Evolutionary conservation across 2,329 filamentous ascomycete species (phyloP).

Genomic region (Tolypocladium pustulatum): DNA sequence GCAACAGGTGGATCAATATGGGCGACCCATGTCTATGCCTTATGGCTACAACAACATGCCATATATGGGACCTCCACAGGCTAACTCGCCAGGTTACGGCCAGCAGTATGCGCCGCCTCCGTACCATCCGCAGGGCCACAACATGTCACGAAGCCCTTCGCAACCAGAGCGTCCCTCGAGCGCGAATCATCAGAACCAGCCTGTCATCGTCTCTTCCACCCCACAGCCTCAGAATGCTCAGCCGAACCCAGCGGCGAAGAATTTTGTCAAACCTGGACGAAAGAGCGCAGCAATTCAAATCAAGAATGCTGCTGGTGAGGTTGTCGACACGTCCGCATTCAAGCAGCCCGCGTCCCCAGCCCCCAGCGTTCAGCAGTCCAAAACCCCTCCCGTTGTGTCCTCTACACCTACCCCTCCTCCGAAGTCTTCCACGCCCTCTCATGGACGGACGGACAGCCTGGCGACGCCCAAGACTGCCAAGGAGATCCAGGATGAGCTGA

Average conservation of each 20-base stretch:
- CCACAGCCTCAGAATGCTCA: slow-evolving; percentile 54
- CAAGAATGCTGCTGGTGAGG: slow-evolving; percentile 72
- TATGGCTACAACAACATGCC: slow-evolving; percentile 36
- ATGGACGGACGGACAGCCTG: slow-evolving; percentile 62
- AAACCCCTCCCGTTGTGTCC: slow-evolving; percentile 60
- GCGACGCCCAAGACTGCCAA: slow-evolving; percentile 60
- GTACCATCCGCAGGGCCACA: slow-evolving; percentile 45
- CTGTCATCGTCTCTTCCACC: slow-evolving; percentile 51
- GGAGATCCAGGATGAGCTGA: slow-evolving; percentile 75
- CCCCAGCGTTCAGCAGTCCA: slow-evolving; percentile 43
- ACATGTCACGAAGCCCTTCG: slow-evolving; percentile 76
- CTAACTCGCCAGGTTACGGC: slow-evolving; percentile 40
- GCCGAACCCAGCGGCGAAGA: slow-evolving; percentile 32
- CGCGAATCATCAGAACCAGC: slow-evolving; percentile 48
- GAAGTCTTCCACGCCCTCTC: slow-evolving; percentile 58
- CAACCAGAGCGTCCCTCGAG: slow-evolving; percentile 62
- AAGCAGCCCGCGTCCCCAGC: slow-evolving; percentile 49
- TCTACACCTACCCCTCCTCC: slow-evolving; percentile 73
- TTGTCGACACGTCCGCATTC: slow-evolving; percentile 55
- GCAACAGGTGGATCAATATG: slow-evolving; percentile 27
- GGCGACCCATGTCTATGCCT: slow-evolving; percentile 24
- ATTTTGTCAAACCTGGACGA: slow-evolving; percentile 38
- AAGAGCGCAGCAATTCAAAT: slow-evolving; percentile 74
- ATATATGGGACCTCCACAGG: slow-evolving; percentile 35
- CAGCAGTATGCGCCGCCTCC: slow-evolving; percentile 31